Base-by-base conservation (phyloP, 108 stramenopile species). In the Schizochytrium sp. region DNA sequence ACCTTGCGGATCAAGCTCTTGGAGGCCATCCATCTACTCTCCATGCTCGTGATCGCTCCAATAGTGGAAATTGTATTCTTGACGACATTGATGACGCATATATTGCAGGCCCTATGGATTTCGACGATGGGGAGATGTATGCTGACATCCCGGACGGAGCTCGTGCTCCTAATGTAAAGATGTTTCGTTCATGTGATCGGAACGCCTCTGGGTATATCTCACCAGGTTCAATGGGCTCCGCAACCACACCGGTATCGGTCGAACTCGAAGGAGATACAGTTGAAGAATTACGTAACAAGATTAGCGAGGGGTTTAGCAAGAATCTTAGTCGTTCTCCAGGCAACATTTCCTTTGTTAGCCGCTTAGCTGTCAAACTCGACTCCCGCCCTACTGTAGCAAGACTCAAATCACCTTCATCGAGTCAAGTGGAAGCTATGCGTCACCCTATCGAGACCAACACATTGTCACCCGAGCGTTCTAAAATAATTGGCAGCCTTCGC, bases 81-180 rank as follows among this genome's bases (percentile, higher is more conserved):
- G 76, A 83, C 47, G 76, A 83, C 76, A 83, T 83, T 47, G 76
- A 83, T 55, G 76, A 83, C 15, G 53, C 50, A n/a, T 69, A 44
- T 15, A 53, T 83, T 10, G 50, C 53, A 10, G 76, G 76, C 10
- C 10, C 10, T 53, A 83, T 83, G 76, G 76, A 83, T 42, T 83
- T 55, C 1, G 76, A 83, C 3, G 47, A 49, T 13, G 47, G 53
- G 5, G 50, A 83, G 15, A 38, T n/a, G n/a, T 83, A 55, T 28
- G 53, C 47, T 8, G 76, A 83, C 17, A 53, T 55, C 76, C 76
- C 47, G 17, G 50, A 49, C 15, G 76, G 76, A 2, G 53, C 50
- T n/a, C 47, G 76, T 38, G 76, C 76, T 19, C 76, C 76, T 5
- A 55, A 49, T 40, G 47, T 55, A 38, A 83, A 83, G 40, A 83